These are phyloP conservation scores for Phialocephala sp. DNA, from an alignment of 2,329 filamentous ascomycete genomes.

Conservation along the genomic window DNA sequence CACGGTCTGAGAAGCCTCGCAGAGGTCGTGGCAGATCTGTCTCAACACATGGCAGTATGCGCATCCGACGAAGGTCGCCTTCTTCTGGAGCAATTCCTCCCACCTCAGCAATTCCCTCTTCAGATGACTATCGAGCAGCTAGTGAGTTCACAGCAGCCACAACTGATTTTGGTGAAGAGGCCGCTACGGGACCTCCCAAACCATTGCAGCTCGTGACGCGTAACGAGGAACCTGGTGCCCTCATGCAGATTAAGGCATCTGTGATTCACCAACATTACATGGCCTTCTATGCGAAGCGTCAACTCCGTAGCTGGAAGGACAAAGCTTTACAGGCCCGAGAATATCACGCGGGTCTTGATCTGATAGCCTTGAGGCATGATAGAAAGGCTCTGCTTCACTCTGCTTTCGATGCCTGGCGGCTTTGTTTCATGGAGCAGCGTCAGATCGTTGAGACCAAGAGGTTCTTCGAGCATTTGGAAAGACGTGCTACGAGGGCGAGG, in stretches of 20 bases:
- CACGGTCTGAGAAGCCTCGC: slow-evolving; percentile 22
- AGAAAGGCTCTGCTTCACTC: slow-evolving; percentile 55
- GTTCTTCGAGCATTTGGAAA: slow-evolving; percentile 62
- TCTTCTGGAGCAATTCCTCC: slow-evolving; percentile 13
- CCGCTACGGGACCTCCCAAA: slow-evolving; percentile 13
- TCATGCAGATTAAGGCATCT: slow-evolving; percentile 36
- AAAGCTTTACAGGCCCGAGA: slow-evolving; percentile 43
- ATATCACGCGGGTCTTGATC: slow-evolving; percentile 46
- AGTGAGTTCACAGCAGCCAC: slow-evolving; percentile 37
- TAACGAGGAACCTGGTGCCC: slow-evolving; percentile 17
- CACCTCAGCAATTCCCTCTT: slow-evolving; percentile 18
- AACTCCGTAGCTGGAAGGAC: slow-evolving; percentile 37
- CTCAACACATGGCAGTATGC: slow-evolving; percentile 38
- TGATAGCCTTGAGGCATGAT: slow-evolving; percentile 56
- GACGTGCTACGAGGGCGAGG: slow-evolving; percentile 66
- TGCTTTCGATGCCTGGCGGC: slow-evolving; percentile 57
- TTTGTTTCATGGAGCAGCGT: slow-evolving; percentile 39
- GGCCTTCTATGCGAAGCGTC: slow-evolving; percentile 24
- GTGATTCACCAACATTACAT: slow-evolving; percentile 36
- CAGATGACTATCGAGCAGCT: slow-evolving; percentile 31
- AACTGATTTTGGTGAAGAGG: slow-evolving; percentile 31
- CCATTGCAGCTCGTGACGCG: slow-evolving; percentile 6
- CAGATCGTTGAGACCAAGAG: slow-evolving; percentile 50
- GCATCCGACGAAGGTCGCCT: slow-evolving; percentile 33
- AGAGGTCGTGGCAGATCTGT: slow-evolving; percentile 35